Evolutionary conservation across 139 green algal species (phyloP), one percentile per base, ranked within the genome.

Genomic region (Ulvella scutata): DNA sequence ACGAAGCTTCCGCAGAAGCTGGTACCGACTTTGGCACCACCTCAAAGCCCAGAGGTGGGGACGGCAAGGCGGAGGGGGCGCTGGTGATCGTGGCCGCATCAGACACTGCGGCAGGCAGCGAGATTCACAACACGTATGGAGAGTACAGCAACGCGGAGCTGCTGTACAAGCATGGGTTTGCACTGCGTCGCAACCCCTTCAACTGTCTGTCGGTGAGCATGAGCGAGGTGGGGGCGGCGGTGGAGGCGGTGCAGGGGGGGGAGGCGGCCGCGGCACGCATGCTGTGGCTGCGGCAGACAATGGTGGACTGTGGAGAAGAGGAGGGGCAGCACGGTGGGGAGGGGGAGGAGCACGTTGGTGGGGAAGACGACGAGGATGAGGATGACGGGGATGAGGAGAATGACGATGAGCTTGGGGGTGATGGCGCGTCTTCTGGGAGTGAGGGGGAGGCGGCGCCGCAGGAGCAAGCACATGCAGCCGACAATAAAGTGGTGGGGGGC

Each of bases 21-120:
- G n/a, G n/a, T n/a, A n/a, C n/a, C n/a, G n/a, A n/a, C n/a, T n/a
- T n/a, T n/a, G n/a, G n/a, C n/a, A n/a, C n/a, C n/a, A n/a, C n/a
- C n/a, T n/a, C n/a, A n/a, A n/a, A n/a, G n/a, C n/a, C n/a, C n/a
- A n/a, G n/a, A n/a, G n/a, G n/a, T n/a, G n/a, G n/a, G n/a, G 40
- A 17, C 40, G 40, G 40, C 23, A 37, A 81, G 38, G 61, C 51
- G 10, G 77, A 78, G 17, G 81, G 82, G 26, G n/a, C 76, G 21
- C 40, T 91, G 75, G 81, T 90, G 72, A 90, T 93, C 43, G 75
- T 91, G 31, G 87, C 89, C 3, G 86, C 85, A 0, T 86, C 83
- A 0, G 62, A 75, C 0, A 37, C 93, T 4, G 61, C 79, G 2
- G 36, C 35, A 0, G 83, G 84, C 2, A 6, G 40, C 0, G 87